These are phyloP conservation scores for Auriscalpium orientale DNA, from an alignment of 768 basidiomycete genomes.

Conservation along the genomic window DNA sequence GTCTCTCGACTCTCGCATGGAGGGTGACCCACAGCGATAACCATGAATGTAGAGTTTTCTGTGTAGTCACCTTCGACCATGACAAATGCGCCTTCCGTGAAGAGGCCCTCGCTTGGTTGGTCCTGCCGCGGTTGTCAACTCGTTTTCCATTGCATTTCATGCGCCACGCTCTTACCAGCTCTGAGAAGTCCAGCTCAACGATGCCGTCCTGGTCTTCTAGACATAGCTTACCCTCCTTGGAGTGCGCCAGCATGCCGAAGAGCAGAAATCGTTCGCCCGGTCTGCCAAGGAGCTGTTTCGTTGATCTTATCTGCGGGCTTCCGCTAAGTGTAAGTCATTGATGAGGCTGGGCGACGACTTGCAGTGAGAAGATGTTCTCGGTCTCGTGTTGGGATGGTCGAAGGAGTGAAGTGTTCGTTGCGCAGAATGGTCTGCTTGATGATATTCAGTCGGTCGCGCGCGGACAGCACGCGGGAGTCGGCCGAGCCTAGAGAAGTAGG, in stretches of 20 bases:
- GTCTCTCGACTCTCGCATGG: slow-evolving; percentile 87
- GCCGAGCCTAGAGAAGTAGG: slow-evolving; percentile 77
- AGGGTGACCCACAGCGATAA: slow-evolving; percentile 94
- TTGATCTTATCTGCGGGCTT: slow-evolving; percentile 71
- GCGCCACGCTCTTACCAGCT: slow-evolving; percentile 50
- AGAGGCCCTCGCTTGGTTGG: slow-evolving; percentile 90
- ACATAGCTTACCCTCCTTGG: slow-evolving; percentile 85
- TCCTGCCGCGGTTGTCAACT: slow-evolving; percentile 35
- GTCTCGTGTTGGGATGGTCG: slow-evolving; percentile 85
- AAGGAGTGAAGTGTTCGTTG: slow-evolving; percentile 97
- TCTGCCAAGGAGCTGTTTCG: slow-evolving; percentile 90
- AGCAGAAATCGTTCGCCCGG: slow-evolving; percentile 86
- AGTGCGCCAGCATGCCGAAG: slow-evolving; percentile 85
- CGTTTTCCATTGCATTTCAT: not conserved
- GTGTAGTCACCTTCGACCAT: slow-evolving; percentile 96
- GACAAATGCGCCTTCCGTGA: slow-evolving; percentile 93
- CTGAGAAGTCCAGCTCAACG: slow-evolving; percentile 83
- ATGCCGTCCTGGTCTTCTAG: slow-evolving; percentile 90
- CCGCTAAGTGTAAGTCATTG: not conserved
- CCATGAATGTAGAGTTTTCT: slow-evolving; percentile 79
- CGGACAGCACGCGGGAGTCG: slow-evolving; percentile 69
- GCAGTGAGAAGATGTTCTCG: slow-evolving; percentile 85
- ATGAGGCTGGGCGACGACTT: slow-evolving; percentile 17
- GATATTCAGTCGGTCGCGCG: slow-evolving; percentile 81
- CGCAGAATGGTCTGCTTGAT: slow-evolving; percentile 90